Evolutionary conservation across 208 protist species (phyloP), one percentile per base, ranked within the genome.

Genomic region (Leishmania arabica): DNA sequence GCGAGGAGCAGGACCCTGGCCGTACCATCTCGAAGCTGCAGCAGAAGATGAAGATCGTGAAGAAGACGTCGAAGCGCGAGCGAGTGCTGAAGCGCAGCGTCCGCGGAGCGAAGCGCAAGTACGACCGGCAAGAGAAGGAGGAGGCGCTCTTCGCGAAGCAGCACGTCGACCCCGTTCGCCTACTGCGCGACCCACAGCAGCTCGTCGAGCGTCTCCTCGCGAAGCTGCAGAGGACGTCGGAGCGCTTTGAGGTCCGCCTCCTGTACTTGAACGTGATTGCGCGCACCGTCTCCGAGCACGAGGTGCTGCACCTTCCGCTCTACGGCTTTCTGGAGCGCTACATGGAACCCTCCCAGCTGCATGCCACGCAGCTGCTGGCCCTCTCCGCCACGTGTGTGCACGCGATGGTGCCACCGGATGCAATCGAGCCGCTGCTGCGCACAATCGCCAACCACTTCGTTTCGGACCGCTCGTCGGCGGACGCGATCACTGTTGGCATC

Each of bases 401-500:
- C 84, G 89, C 92, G 21, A 89, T 99, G 72, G 89, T 99, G 11
- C 97, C 98, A 15, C 98, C 99, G 0, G 99, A 99, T 53, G 86
- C 88, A 1, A 66, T 98, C 51, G 90, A 98, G 83, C 95, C 96
- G 54, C 82, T 99, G n/a, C 84, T 99, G 69, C 92, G 87, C 78
- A 87, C 96, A 27, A 95, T 99, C 60, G 97, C 95, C 0, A 98
- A 99, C 85, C 96, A 99, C 82, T 99, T 99, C 88, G 97, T 99
- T 1, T 96, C 90, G 6, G 99, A 99, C 79, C 89, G 95, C 27
- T 96, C 95, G 45, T 90, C 92, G 27, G 86, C 94, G 27, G 99
- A 99, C 78, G 90, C 95, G 31, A 99, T 99, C 47, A 97, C 98
- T 0, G 93, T 99, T 13, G 98, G 98, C 45, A 89, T 99, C 54